Conservation (phyloP, 805 yeast species). For the Saturnispora zaruensis region DNA sequence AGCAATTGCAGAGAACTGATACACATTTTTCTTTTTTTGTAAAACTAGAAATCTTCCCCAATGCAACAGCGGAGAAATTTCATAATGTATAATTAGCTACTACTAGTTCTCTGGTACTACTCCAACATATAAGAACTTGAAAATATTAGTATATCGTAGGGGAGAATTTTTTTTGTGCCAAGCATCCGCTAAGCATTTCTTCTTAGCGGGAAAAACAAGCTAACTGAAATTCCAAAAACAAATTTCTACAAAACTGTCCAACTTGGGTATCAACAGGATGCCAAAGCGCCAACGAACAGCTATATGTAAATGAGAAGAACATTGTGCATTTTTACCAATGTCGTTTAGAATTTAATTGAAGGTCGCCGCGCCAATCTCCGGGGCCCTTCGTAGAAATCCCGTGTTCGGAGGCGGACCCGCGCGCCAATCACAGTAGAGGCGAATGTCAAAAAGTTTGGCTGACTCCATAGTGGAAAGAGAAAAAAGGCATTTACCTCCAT, state of each 20-base stretch:
- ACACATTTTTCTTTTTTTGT: neutral
- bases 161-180: neutral
- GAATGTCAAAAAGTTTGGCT: neutral
- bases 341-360: too few relatives aligned
- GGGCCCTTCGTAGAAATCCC: neutral
- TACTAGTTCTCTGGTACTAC: neutral
- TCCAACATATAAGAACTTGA: neutral
- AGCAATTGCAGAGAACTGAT: neutral
- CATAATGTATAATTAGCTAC: neutral
- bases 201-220: neutral
- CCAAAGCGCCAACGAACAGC: neutral
- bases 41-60: neutral
- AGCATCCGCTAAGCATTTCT: neutral
- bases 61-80: neutral
- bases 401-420: constrained; percentile 1
- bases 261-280: neutral
- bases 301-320: neutral
- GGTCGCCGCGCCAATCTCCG: neutral
- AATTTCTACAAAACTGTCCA: neutral
- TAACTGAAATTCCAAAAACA: neutral
- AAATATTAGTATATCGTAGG: neutral
- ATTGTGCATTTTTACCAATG: too few relatives aligned
- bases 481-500: neutral
- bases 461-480: neutral
- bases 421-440: neutral